phyloP scores from a whole-genome alignment of 2,329 filamentous ascomycete species.

The Colletotrichum noveboracense region DNA sequence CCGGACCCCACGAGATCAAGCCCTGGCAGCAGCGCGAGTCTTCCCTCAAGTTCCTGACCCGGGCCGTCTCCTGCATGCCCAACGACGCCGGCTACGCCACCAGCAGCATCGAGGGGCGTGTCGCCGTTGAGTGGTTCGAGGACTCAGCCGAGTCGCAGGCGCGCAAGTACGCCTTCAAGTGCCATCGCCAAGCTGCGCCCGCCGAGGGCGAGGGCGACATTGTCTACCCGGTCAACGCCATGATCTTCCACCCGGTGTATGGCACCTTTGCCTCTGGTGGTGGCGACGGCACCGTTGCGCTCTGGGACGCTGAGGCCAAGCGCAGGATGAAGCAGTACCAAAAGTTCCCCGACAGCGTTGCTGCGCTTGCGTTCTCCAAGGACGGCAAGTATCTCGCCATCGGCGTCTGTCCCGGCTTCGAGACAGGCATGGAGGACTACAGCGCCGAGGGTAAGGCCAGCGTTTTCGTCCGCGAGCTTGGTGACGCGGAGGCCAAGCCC shows the following conservation, averaged over 20 bases:
- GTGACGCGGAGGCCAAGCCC: constrained; percentile 86
- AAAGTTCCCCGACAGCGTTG: constrained; percentile 79
- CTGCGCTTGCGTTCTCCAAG: constrained; percentile 76
- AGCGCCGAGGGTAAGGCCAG: constrained; percentile 74
- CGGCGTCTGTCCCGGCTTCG: constrained; percentile 84
- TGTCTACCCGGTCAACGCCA: constrained; percentile 89
- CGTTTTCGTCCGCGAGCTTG: constrained; percentile 82
- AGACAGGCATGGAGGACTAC: constrained; percentile 84
- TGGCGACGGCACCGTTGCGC: constrained; percentile 87
- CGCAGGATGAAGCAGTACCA: constrained; percentile 89
- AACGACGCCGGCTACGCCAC: constrained; percentile 94
- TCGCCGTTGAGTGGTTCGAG: constrained; percentile 98
- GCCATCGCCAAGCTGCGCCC: constrained; percentile 78
- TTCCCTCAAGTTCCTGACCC: constrained; percentile 93
- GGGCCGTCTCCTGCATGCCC: constrained; percentile 94
- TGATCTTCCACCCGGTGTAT: constrained; percentile 83
- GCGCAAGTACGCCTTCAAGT: constrained; percentile 98
- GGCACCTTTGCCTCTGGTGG: constrained; percentile 91
- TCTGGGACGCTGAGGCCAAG: constrained; percentile 94
- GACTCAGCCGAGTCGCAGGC: constrained; percentile 85
- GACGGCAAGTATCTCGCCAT: constrained; percentile 82
- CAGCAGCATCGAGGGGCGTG: constrained; percentile 90
- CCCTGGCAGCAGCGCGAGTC: constrained; percentile 96
- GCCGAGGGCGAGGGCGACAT: constrained; percentile 74
- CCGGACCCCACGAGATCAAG: constrained; percentile 58